Conservation (phyloP, 2,329 filamentous ascomycete species). For the Penicillium sp. region DNA sequence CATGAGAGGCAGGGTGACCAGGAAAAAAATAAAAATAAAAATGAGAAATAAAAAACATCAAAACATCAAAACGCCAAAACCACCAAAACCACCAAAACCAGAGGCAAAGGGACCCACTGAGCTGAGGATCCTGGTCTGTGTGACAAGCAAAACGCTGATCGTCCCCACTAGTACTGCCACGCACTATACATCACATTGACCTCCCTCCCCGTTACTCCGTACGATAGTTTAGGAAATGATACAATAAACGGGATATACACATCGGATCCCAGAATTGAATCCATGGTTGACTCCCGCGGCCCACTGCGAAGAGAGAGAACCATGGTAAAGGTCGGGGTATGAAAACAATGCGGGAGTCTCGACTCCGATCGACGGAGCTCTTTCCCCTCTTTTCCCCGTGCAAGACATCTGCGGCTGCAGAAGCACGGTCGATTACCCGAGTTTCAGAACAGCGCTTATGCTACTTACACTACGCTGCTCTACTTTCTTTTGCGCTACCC, state of each 20-base stretch:
- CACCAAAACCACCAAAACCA: slow-evolving; percentile 22
- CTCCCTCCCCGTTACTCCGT: too few relatives aligned
- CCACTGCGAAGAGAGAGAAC: not conserved
- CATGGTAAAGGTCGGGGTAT: too few relatives aligned
- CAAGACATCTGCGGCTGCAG: slow-evolving; percentile 7
- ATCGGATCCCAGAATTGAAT: not conserved
- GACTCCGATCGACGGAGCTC: not conserved
- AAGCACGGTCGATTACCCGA: slow-evolving; percentile 18
- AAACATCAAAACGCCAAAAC: slow-evolving; percentile 11
- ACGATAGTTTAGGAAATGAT: too few relatives aligned
- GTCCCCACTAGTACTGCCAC: slow-evolving; percentile 16
- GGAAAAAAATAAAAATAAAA: not conserved
- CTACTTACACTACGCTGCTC: too few relatives aligned
- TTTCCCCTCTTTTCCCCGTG: slow-evolving; percentile 1
- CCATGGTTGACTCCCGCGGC: not conserved
- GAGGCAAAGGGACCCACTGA: slow-evolving; percentile 21
- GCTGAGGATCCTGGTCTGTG: slow-evolving; percentile 27
- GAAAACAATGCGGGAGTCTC: too few relatives aligned
- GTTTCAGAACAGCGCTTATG: slow-evolving; percentile 5
- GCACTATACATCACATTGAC: slow-evolving; percentile 4
- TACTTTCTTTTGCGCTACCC: too few relatives aligned
- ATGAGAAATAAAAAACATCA: slow-evolving; percentile 26
- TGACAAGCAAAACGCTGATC: slow-evolving; percentile 25
- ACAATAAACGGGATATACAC: too few relatives aligned
- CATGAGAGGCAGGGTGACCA: too few relatives aligned